These are phyloP conservation scores for Moesziomyces sp. DNA, from an alignment of 1,284 basidiomycete species.

Conservation along the genomic window DNA sequence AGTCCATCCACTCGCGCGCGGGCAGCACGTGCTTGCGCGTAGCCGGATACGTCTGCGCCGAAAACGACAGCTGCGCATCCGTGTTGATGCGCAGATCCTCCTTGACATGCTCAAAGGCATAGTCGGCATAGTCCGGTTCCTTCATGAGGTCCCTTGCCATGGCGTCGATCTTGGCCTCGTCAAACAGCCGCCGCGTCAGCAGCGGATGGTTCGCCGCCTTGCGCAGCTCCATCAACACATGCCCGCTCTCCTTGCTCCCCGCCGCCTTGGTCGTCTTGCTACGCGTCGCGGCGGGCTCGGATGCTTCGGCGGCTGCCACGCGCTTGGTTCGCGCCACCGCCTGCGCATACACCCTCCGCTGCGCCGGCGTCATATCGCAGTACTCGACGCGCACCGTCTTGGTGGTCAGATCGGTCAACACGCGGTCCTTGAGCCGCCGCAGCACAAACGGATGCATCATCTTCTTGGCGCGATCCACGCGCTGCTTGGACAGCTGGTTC, in stretches of 20 bases:
- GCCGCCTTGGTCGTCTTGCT: slow-evolving; percentile 20
- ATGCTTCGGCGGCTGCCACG: slow-evolving; percentile 76
- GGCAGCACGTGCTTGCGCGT: slow-evolving; percentile 78
- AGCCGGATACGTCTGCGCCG: slow-evolving; percentile 35
- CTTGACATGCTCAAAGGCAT: slow-evolving; percentile 60
- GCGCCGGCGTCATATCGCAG: slow-evolving; percentile 89
- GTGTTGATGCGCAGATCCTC: slow-evolving; percentile 67
- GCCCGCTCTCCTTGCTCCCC: slow-evolving; percentile 65
- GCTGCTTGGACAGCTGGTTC: slow-evolving; percentile 85
- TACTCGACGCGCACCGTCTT: slow-evolving; percentile 92
- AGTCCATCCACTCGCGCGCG: slow-evolving; percentile 82
- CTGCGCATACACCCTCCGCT: slow-evolving; percentile 85
- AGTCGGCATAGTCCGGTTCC: slow-evolving; percentile 76
- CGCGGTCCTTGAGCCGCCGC: slow-evolving; percentile 86
- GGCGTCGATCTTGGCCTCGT: slow-evolving; percentile 78
- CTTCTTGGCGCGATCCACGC: slow-evolving; percentile 92
- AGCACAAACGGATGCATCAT: slow-evolving; percentile 99
- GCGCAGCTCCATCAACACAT: slow-evolving; percentile 93
- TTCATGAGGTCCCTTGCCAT: slow-evolving; percentile 87
- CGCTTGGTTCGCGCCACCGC: slow-evolving; percentile 78
- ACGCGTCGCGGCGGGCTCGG: slow-evolving; percentile 6
- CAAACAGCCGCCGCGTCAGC: slow-evolving; percentile 87
- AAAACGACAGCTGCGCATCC: slow-evolving; percentile 63
- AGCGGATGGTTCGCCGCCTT: slow-evolving; percentile 97
- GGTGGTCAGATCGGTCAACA: slow-evolving; percentile 88